A percentile compares a stretch with the other conserved stretches of the same genome.
Conservation (phyloP, 2,329 filamentous ascomycete genomes). For the Neocucurbitaria cava region DNA sequence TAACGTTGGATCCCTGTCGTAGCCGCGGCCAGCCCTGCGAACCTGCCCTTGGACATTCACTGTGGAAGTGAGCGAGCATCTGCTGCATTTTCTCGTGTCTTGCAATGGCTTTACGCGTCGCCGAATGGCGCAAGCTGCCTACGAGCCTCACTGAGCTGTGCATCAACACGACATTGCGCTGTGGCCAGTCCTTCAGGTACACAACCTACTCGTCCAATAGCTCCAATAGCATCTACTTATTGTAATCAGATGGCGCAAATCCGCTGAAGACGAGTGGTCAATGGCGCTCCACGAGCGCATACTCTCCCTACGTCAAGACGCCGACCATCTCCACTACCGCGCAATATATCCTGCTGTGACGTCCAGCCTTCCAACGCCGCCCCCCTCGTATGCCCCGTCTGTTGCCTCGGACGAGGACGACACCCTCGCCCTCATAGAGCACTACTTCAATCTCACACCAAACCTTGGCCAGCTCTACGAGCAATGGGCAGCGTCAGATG, state of each 20-base stretch:
- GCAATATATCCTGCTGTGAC: conserved; percentile 63
- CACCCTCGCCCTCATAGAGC: conserved; percentile 75
- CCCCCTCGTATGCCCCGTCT: conserved; percentile 48
- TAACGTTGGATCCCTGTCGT: too few relatives aligned
- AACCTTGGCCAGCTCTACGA: conserved; percentile 79
- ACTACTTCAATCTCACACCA: conserved; percentile 88
- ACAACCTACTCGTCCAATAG: neutral
- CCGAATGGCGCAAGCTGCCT: conserved; percentile 87
- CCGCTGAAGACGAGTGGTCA: conserved; percentile 82
- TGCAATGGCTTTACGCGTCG: conserved; percentile 58
- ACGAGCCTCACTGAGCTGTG: conserved; percentile 84
- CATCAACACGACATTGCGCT: conserved; percentile 91
- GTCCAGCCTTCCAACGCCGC: conserved; percentile 44
- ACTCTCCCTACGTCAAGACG: conserved; percentile 83
- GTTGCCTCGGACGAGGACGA: conserved; percentile 63
- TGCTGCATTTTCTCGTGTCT: neutral
- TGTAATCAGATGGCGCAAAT: conserved; percentile 78
- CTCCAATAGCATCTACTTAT: conserved; percentile 10
- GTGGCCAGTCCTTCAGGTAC: conserved; percentile 88
- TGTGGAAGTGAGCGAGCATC: neutral
- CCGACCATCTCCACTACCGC: conserved; percentile 78
- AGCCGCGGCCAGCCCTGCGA: conserved; percentile 5
- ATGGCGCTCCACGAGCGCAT: conserved; percentile 87
- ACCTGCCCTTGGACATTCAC: neutral
- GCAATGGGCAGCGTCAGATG: conserved; percentile 84